Evolutionary conservation across 805 yeast species (phyloP), one percentile per base, ranked within the genome.

Genomic region (Cyberlindnera euphorbiiphila): DNA sequence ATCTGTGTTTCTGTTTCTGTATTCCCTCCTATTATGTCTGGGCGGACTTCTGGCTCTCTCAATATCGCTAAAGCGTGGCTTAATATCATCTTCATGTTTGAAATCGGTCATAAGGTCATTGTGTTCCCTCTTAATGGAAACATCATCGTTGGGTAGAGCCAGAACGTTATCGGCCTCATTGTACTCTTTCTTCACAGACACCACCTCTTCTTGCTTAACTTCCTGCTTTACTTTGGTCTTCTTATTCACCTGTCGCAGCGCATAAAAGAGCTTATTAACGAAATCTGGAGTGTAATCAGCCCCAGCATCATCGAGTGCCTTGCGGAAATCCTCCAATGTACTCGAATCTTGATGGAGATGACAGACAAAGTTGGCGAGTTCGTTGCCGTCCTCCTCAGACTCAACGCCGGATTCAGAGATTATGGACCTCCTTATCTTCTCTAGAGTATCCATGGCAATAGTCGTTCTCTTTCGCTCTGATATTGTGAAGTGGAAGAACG

Each of bases 301-400:
- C 5, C 74, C 78, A 38, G 66, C 56, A 12, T 65, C 72, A 5
- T 54, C 50, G 16, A 76, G 51, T 5, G 59, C 60, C 12, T 47
- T 30, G 15, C 54, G 53, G 46, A 77, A 72, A 10, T 61, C 64
- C 6, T 49, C 48, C 2, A 56, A 40, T 13, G 60, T 54, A 3
- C 42, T 21, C 3, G 71, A 58, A 16, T 57, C 52, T 2, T 47
- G 45, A 42, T 62, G 62, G 8, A 76, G 47, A 39, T 65, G 64
- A 11, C 66, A 40, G 5, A 77, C 57, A 47, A 69, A 74, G 41
- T 71, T 74, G 1, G 76, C 71, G 16, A 74, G 60, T 6, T 64
- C 59, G 25, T 54, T 57, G 39, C 75, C 79, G 25, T 62, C 60
- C 3, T 63, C 53, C 10, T 68, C 72, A 2, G 56, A 37, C 25